Evolutionary conservation across 1,284 basidiomycete genomes (phyloP).

Genomic region (Marasmius tenuissimus): DNA sequence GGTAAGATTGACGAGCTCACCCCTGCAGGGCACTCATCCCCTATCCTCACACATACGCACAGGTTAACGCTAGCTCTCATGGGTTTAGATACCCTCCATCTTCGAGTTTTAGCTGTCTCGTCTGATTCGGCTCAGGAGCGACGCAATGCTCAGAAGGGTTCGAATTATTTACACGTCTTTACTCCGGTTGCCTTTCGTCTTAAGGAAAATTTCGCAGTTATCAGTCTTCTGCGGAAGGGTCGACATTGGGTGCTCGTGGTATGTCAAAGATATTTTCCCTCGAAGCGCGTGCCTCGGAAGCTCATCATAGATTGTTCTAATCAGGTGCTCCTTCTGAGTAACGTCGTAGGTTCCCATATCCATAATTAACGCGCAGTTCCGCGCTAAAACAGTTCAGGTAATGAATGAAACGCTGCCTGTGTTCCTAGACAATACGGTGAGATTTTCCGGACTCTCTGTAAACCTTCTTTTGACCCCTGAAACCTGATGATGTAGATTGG

Average conservation of each 20-base stretch:
- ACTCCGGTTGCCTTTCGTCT: not conserved
- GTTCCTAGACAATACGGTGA: conserved; percentile 16
- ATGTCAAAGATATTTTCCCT: conserved; percentile 24
- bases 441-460: not conserved
- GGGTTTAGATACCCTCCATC: conserved; percentile 94
- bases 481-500: conserved; percentile 9
- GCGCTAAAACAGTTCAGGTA: conserved; percentile 4
- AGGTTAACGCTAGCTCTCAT: conserved; percentile 88
- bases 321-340: conserved; percentile 11
- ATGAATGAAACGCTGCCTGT: conserved; percentile 17
- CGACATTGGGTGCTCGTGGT: conserved; percentile 15
- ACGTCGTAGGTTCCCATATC: conserved; percentile 11
- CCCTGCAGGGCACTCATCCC: no score
- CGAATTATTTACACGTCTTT: not conserved
- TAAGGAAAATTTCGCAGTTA: conserved; percentile 1
- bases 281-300: not conserved
- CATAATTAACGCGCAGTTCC: not conserved
- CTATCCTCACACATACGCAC: not conserved
- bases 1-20: no score
- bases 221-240: conserved; percentile 5
- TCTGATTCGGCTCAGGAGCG: conserved; percentile 74
- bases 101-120: conserved; percentile 81
- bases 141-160: conserved; percentile 70
- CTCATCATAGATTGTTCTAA: not conserved
- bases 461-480: not conserved